phyloP scores from a whole-genome alignment of 2,329 filamentous ascomycete genomes.

The Aureobasidium uvarum region DNA sequence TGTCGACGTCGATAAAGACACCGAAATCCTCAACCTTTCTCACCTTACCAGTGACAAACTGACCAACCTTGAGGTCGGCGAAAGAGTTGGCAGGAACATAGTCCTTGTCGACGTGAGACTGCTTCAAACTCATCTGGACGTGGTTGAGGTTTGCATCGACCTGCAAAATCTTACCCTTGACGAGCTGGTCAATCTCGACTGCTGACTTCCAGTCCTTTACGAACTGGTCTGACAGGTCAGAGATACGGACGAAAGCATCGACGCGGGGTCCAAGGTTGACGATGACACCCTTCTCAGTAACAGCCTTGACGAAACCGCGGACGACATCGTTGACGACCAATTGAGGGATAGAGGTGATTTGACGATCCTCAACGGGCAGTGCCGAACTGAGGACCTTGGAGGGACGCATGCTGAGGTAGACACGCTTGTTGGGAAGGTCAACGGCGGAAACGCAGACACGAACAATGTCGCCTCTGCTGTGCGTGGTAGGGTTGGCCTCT shows the following conservation, averaged over 20 bases:
- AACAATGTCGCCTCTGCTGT: conserved; percentile 80
- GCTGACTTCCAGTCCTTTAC: conserved; percentile 94
- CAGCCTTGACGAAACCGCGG: conserved; percentile 87
- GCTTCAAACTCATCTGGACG: conserved; percentile 82
- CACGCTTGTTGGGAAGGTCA: conserved; percentile 78
- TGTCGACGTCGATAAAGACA: conserved; percentile 87
- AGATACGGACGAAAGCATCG: conserved; percentile 78
- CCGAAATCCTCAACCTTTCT: conserved; percentile 94
- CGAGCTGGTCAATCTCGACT: conserved; percentile 85
- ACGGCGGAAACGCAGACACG: conserved; percentile 81
- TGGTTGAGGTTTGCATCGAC: conserved; percentile 68
- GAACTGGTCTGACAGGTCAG: conserved; percentile 85
- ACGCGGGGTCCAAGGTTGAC: conserved; percentile 78
- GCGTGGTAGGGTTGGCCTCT: conserved; percentile 70
- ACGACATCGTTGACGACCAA: conserved; percentile 74
- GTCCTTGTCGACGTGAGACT: conserved; percentile 75
- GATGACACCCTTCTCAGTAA: conserved; percentile 86
- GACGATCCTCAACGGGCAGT: conserved; percentile 73
- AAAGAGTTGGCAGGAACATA: conserved; percentile 73
- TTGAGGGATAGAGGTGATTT: conserved; percentile 69
- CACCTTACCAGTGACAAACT: conserved; percentile 83
- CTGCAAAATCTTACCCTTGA: conserved; percentile 77
- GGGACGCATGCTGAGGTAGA: conserved; percentile 77
- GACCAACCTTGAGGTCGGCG: conserved; percentile 72
- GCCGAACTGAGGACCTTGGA: conserved; percentile 88